Evolutionary conservation across 2,329 filamentous ascomycete genomes (phyloP).

Genomic region (Sporothrix curviconia): DNA sequence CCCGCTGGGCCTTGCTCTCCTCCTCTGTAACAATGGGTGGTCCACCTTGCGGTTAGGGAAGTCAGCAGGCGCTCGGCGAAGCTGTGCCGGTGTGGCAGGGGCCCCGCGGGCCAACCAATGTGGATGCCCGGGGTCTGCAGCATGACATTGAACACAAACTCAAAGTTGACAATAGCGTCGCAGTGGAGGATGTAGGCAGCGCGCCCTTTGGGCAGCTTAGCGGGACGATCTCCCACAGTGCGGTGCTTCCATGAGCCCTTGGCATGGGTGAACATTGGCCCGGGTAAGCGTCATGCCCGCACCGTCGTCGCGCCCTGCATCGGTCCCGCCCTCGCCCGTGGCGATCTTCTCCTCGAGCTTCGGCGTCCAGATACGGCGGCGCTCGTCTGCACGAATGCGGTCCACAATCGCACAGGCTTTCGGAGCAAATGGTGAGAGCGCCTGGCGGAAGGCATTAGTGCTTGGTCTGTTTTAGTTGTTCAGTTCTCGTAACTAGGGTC

Average conservation of each 20-base stretch:
- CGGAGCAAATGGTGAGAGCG: conserved; percentile 70
- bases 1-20: conserved; percentile 6
- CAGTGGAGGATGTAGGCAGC: conserved; percentile 80
- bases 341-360: conserved; percentile 65
- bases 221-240: conserved; percentile 79
- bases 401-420: conserved; percentile 75
- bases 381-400: conserved; percentile 72
- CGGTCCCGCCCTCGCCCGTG: conserved; percentile 48
- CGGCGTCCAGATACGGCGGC: conserved; percentile 67
- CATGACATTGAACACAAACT: conserved; percentile 67
- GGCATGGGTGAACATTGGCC: conserved; percentile 90
- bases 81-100: conserved; percentile 49
- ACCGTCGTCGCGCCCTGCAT: background rate
- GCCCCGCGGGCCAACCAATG: conserved; percentile 50
- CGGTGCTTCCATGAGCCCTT: conserved; percentile 81
- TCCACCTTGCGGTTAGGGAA: conserved; percentile 54
- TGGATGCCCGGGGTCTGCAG: conserved; percentile 69
- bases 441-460: conserved; percentile 65
- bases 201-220: conserved; percentile 84
- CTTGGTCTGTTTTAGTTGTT: no score
- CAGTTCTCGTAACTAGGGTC: no score
- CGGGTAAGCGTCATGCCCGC: conserved; percentile 51
- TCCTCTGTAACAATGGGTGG: conserved; percentile 29
- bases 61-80: conserved; percentile 40
- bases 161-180: conserved; percentile 84